Conservation (phyloP, 331 rosid genomes). For the Acacia concinna region DNA sequence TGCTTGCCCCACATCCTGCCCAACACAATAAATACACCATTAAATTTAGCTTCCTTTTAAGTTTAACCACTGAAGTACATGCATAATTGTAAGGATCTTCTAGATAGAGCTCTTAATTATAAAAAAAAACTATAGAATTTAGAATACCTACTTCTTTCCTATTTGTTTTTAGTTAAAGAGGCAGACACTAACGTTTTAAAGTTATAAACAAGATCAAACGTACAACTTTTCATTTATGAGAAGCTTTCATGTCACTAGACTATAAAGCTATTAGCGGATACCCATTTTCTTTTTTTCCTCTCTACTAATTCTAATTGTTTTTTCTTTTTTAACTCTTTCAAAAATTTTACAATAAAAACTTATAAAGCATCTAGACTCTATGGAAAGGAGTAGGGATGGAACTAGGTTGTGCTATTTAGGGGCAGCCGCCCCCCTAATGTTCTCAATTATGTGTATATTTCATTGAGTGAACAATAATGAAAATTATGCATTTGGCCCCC, state of each 20-base stretch:
- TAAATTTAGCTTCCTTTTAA: not conserved
- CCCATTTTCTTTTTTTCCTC: too few species aligned
- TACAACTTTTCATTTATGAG: too few species aligned
- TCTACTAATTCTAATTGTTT: not conserved
- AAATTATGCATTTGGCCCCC: not conserved
- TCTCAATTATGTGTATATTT: not conserved
- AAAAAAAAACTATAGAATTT: too few species aligned
- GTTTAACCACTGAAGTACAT: not conserved
- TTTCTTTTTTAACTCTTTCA: not conserved
- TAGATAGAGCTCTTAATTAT: not conserved
- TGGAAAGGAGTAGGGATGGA: not conserved
- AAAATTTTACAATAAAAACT: not conserved
- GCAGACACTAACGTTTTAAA: too few species aligned
- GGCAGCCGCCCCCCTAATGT: not conserved
- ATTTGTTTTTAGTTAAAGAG: too few species aligned
- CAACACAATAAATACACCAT: slow-evolving; percentile 22
- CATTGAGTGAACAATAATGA: not conserved
- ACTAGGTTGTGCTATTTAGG: not conserved
- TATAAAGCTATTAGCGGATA: too few species aligned
- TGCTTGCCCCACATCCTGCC: slow-evolving; percentile 96
- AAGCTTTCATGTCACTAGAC: too few species aligned
- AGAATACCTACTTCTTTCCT: too few species aligned
- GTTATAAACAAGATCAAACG: too few species aligned
- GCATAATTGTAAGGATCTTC: not conserved
- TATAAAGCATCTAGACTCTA: not conserved